Conservation (phyloP, 2,329 filamentous ascomycete genomes). For the Metarhizium guizhouense region DNA sequence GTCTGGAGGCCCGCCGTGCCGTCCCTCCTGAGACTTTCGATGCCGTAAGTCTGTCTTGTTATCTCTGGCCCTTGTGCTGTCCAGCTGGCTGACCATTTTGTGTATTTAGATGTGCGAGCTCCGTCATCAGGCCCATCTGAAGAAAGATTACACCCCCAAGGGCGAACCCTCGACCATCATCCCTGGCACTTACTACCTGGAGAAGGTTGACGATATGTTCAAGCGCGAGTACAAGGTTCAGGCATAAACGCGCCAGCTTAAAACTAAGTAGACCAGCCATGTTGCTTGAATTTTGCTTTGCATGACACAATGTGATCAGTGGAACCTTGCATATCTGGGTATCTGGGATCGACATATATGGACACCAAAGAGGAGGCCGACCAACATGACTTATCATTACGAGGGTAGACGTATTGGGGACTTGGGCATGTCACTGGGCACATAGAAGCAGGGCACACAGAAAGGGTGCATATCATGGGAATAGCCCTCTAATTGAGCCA, state of each 20-base stretch:
- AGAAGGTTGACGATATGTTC: slow-evolving; percentile 79
- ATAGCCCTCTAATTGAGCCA: slow-evolving; percentile 7
- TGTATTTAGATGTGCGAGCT: slow-evolving; percentile 62
- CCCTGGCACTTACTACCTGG: slow-evolving; percentile 68
- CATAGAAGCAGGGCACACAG: slow-evolving; percentile 6
- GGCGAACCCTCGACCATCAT: slow-evolving; percentile 59
- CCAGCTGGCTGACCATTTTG: slow-evolving; percentile 10
- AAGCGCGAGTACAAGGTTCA: slow-evolving; percentile 70
- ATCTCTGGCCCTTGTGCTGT: too few species aligned
- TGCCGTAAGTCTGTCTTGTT: slow-evolving; percentile 34
- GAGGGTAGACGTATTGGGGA: slow-evolving; percentile 8
- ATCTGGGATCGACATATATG: slow-evolving; percentile 1
- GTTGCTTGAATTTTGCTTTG: slow-evolving; percentile 3
- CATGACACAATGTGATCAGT: background rate
- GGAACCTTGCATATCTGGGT: slow-evolving; percentile 3
- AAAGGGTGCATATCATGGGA: background rate
- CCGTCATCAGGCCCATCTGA: slow-evolving; percentile 73
- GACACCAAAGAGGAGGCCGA: background rate
- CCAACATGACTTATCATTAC: slow-evolving; percentile 4
- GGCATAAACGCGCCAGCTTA: slow-evolving; percentile 38
- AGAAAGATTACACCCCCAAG: slow-evolving; percentile 67
- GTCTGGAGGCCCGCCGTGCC: slow-evolving; percentile 55
- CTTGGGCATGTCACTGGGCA: slow-evolving; percentile 6
- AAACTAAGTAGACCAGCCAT: slow-evolving; percentile 1
- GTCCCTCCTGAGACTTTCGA: slow-evolving; percentile 68